phyloP scores from a whole-genome alignment of 192 early-diverging fungal species.

The Backusella circina region DNA sequence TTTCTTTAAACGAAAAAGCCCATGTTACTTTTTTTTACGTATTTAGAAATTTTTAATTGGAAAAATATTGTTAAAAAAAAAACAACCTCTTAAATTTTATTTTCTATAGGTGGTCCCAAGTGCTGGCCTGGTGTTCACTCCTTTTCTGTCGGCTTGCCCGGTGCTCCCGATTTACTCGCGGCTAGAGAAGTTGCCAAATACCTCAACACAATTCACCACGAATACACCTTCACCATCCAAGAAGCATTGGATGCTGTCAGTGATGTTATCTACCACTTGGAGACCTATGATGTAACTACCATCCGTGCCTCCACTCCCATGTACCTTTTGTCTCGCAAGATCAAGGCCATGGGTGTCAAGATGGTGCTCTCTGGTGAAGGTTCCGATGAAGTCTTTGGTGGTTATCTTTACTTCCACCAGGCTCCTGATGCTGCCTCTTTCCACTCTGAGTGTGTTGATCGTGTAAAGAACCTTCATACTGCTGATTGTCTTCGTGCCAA shows the following conservation, averaged over 20 bases:
- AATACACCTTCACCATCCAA: conserved; percentile 93
- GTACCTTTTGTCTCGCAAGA: conserved; percentile 96
- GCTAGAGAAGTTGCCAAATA: conserved; percentile 88
- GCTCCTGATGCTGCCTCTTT: conserved; percentile 79
- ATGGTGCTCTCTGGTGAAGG: conserved; percentile 99
- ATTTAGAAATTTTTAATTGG: background rate
- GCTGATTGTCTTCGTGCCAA: conserved; percentile 97
- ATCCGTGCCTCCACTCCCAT: conserved; percentile 98
- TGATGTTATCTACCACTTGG: conserved; percentile 96
- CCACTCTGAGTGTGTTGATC: conserved; percentile 87
- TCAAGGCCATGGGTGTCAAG: conserved; percentile 98
- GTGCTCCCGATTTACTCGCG: conserved; percentile 89
- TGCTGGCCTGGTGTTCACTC: conserved; percentile 94
- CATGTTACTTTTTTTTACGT: background rate
- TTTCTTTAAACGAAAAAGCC: background rate
- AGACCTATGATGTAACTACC: conserved; percentile 99
- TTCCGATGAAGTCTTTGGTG: conserved; percentile 95
- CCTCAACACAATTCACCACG: conserved; percentile 91
- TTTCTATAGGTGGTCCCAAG: conserved; percentile 51
- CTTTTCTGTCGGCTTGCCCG: conserved; percentile 93
- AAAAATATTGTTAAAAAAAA: background rate
- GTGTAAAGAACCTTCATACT: conserved; percentile 97
- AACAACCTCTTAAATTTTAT: background rate
- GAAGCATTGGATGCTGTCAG: conserved; percentile 93
- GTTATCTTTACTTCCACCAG: conserved; percentile 97